Percentiles rank a stretch among this genome's conserved stretches.
These are phyloP conservation scores for Termitomyces sp. DNA, from an alignment of 768 basidiomycete species.

Conservation along the genomic window DNA sequence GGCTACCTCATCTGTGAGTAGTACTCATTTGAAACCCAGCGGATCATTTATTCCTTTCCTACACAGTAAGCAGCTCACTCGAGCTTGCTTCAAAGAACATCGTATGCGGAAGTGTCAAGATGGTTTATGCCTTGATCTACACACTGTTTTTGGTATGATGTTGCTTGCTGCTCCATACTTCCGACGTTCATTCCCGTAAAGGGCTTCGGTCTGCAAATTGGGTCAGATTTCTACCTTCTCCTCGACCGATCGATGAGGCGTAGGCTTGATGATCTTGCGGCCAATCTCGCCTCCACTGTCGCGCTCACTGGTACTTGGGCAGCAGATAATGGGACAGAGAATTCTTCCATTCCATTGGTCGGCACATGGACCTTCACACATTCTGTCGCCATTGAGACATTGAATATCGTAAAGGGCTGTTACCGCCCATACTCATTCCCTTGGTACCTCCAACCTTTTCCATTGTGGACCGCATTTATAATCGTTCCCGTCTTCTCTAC, in stretches of 20 bases:
- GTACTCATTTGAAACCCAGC: not conserved
- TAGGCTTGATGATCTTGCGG: slow-evolving; percentile 47
- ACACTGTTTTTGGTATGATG: slow-evolving; percentile 60
- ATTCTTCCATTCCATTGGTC: slow-evolving; percentile 36
- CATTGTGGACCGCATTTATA: slow-evolving; percentile 68
- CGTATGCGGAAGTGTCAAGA: slow-evolving; percentile 77
- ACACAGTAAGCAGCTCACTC: slow-evolving; percentile 67
- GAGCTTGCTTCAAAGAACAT: slow-evolving; percentile 86
- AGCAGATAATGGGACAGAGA: slow-evolving; percentile 46
- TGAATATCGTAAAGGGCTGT: slow-evolving; percentile 59
- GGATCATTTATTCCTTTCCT: slow-evolving; percentile 4
- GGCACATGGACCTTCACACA: slow-evolving; percentile 69
- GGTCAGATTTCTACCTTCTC: slow-evolving; percentile 73
- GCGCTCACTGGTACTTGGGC: slow-evolving; percentile 62
- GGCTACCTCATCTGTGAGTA: slow-evolving; percentile 75
- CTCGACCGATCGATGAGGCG: slow-evolving; percentile 54
- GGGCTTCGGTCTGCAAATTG: slow-evolving; percentile 83
- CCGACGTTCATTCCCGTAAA: slow-evolving; percentile 12
- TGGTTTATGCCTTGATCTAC: slow-evolving; percentile 87
- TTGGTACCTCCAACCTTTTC: slow-evolving; percentile 83
- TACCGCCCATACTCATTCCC: slow-evolving; percentile 57
- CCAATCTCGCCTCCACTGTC: slow-evolving; percentile 40
- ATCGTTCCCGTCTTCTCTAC: slow-evolving; percentile 74
- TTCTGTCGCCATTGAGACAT: slow-evolving; percentile 34
- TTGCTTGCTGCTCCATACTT: not conserved